These are phyloP conservation scores for Aspergillus sclerotialis DNA, from an alignment of 2,329 filamentous ascomycete species.

Conservation along the genomic window DNA sequence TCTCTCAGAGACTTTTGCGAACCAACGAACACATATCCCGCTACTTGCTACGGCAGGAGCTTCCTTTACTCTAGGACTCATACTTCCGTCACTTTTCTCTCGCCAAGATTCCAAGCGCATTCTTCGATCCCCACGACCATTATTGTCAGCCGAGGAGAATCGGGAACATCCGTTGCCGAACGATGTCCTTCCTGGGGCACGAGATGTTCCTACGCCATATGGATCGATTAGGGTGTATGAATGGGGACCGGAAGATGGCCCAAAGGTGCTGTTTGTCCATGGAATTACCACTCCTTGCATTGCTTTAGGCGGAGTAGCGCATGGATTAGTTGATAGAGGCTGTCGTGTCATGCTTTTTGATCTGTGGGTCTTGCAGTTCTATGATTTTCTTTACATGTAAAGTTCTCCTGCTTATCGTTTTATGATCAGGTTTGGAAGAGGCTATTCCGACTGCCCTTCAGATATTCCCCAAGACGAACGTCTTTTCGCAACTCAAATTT, in stretches of 20 bases:
- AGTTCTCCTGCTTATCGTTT: not conserved
- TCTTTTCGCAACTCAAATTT: slow-evolving; percentile 66
- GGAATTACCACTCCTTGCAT: slow-evolving; percentile 75
- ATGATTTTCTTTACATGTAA: not conserved
- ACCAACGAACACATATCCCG: slow-evolving; percentile 22
- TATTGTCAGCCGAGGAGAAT: slow-evolving; percentile 30
- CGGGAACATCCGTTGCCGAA: slow-evolving; percentile 56
- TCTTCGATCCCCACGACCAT: slow-evolving; percentile 31
- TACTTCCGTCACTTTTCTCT: slow-evolving; percentile 21
- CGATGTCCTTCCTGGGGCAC: slow-evolving; percentile 54
- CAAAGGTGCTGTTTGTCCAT: slow-evolving; percentile 68
- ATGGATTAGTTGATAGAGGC: slow-evolving; percentile 57
- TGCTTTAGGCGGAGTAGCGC: slow-evolving; percentile 59
- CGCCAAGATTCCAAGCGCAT: slow-evolving; percentile 10
- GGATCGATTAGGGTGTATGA: slow-evolving; percentile 70
- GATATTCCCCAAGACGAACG: slow-evolving; percentile 65
- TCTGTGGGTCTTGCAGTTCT: slow-evolving; percentile 31
- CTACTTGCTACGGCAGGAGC: slow-evolving; percentile 28
- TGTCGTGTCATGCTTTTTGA: slow-evolving; percentile 75
- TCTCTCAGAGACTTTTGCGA: slow-evolving; percentile 24
- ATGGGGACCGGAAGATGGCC: slow-evolving; percentile 66
- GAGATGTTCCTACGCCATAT: slow-evolving; percentile 57
- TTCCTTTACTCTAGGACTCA: slow-evolving; percentile 27
- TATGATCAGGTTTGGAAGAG: slow-evolving; percentile 50
- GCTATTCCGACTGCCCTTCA: slow-evolving; percentile 64